Evolutionary conservation across 768 basidiomycete genomes (phyloP), one percentile per base, ranked within the genome.

Genomic region (Mycena metata): DNA sequence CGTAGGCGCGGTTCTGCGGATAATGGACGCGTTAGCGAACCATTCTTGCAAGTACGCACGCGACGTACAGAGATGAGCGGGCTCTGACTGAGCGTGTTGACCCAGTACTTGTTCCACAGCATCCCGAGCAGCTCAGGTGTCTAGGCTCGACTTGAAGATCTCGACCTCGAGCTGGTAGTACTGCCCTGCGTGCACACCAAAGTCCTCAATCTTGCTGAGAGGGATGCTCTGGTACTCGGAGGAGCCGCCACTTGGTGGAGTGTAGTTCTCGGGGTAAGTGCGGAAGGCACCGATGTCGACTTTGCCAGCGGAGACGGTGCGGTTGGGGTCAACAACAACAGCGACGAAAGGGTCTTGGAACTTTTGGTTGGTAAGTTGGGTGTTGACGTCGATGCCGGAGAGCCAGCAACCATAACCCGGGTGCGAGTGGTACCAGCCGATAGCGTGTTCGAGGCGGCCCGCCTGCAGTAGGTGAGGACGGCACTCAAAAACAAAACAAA

Each of bases 21-120:
- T 26, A 6, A 15, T 42, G 5, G 43, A 50, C 66, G 7, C 36
- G 61, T 21, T 35, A 8, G 10, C 19, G 3, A 45, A 16, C 6
- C 46, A 36, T 60, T 36, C 4, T 43, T 15, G 19, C 10, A 36
- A 24, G 2, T 12, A 45, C 30, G 49, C 15, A 8, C 55, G 9
- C 60, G 43, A 61, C 90, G 35, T 64, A 98, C 97, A 23, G 96
- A 96, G 57, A 98, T 92, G 54, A 99, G 79, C 6, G 96, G 92
- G 75, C 95, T 97, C 76, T 95, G 94, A 73, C 94, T 95, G 43
- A 99, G 84, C 3, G 98, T 99, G 74, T 96, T 96, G 26, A 98
- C 95, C 98, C 98, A 99, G 74, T 99, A 99, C 80, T 98, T 99
- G 81, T 99, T 99, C 97, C 97, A 99, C 60, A 99, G 80, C 76